These are phyloP conservation scores for Coleophoma eucalyptorum DNA, from an alignment of 2,329 filamentous ascomycete species.

Conservation along the genomic window DNA sequence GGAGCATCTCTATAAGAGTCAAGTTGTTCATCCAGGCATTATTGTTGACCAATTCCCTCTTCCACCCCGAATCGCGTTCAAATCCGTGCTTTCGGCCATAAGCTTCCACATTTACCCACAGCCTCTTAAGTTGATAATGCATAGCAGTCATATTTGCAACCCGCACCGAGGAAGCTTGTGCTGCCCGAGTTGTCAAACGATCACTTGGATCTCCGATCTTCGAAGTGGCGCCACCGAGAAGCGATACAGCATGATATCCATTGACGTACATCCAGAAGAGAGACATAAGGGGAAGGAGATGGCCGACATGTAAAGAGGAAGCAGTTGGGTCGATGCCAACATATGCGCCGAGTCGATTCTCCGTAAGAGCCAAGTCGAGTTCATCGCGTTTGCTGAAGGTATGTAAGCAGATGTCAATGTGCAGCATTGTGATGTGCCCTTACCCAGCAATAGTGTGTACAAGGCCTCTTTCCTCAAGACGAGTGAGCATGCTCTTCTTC, in stretches of 20 bases:
- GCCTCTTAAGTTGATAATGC: conserved; percentile 62
- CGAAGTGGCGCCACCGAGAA: conserved; percentile 72
- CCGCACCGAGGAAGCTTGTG: conserved; percentile 46
- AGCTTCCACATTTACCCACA: conserved; percentile 71
- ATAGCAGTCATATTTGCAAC: conserved; percentile 65
- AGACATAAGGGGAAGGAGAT: conserved; percentile 78
- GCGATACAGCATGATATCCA: conserved; percentile 63
- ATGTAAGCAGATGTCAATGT: background rate
- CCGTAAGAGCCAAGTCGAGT: conserved; percentile 60
- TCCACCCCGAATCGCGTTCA: conserved; percentile 58
- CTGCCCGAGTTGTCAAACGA: conserved; percentile 58
- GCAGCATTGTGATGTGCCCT: conserved; percentile 19
- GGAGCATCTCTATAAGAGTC: conserved; percentile 70
- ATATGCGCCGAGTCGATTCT: conserved; percentile 68
- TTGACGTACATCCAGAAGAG: conserved; percentile 81
- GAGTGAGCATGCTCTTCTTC: conserved; percentile 51
- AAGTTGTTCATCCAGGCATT: conserved; percentile 75
- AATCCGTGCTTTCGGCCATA: conserved; percentile 65
- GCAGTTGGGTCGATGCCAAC: conserved; percentile 82
- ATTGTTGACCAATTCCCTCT: conserved; percentile 73
- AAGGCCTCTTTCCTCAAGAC: conserved; percentile 68
- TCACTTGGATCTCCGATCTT: conserved; percentile 77
- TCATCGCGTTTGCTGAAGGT: conserved; percentile 33
- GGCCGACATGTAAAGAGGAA: conserved; percentile 74
- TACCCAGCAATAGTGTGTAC: conserved; percentile 75